These are phyloP conservation scores for Medicago ruthenica DNA, from an alignment of 306 rosid genomes.

Conservation along the genomic window DNA sequence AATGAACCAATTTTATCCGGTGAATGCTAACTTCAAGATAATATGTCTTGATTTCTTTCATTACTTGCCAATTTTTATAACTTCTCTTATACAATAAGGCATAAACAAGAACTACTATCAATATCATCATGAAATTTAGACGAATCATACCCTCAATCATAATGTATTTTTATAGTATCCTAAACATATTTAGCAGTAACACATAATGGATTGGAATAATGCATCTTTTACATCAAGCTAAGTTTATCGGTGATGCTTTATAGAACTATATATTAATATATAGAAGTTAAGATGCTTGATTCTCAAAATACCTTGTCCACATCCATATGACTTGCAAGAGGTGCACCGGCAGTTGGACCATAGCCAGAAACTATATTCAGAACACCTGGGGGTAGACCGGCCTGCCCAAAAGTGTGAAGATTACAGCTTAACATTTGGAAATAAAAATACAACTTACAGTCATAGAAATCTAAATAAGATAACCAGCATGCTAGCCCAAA, in stretches of 20 bases:
- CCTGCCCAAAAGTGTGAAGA: conserved; percentile 53
- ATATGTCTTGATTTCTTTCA: too few relatives aligned
- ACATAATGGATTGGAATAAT: too few relatives aligned
- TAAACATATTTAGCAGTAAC: neutral
- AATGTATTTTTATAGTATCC: neutral
- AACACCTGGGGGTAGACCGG: conserved; percentile 98
- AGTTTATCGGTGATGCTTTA: too few relatives aligned
- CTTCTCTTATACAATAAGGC: too few relatives aligned
- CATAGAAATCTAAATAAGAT: neutral
- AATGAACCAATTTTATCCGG: conserved; percentile 48
- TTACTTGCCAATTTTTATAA: too few relatives aligned
- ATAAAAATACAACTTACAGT: neutral
- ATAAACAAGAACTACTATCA: neutral
- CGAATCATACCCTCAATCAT: neutral
- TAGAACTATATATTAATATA: too few relatives aligned
- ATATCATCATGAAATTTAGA: neutral
- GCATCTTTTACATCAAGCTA: too few relatives aligned
- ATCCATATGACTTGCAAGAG: conserved; percentile 93
- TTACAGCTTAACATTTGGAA: conserved; percentile 29
- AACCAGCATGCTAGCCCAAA: conserved; percentile 12
- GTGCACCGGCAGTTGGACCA: conserved; percentile 91
- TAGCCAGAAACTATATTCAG: conserved; percentile 81
- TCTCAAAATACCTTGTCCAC: conserved; percentile 83
- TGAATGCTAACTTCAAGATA: conserved; percentile 78
- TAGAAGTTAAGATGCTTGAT: neutral